Evolutionary conservation across 2,329 filamentous ascomycete species (phyloP), one percentile per base, ranked within the genome.

Genomic region (Oidium heveae): DNA sequence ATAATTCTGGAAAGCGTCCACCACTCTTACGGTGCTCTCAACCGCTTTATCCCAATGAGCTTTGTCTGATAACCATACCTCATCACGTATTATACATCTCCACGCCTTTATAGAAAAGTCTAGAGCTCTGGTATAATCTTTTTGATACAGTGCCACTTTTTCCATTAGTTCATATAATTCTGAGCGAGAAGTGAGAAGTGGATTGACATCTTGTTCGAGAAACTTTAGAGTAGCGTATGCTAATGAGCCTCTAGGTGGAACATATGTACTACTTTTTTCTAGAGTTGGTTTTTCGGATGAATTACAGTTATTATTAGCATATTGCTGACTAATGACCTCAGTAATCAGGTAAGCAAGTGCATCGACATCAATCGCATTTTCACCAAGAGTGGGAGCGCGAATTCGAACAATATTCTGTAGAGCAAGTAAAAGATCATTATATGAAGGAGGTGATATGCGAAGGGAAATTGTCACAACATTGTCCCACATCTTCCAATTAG

Each of bases 401-500:
- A 96, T 77, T 24, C 82, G 78, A 54, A 94, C 77, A 53, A 96
- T 74, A 57, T 82, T 78, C 43, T 75, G 76, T 56, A 91, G 74
- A 0, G 86, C 86, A 4, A 81, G 72, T 34, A 94, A 70, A 53
- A 94, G 77, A 58, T 95, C 86, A 0, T 72, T 66, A 63, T 86
- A 80, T 0, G 82, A 78, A 0, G 85, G 82, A 1, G 89, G 88
- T 0, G 73, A 74, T 32, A 91, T 75, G 1, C 86, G 84, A 0
- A 84, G 78, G 0, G 85, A 83, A 22, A 96, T 80, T 0, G 87
- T 91, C 56, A 98, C 76, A 16, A 96, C 82, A 62, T 98, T 98
- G 65, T 94, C 86, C 89, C 89, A 96, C 66, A 98, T 95, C 61
- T 86, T 80, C 75, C 83, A 85, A 68, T 89, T 89, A 61, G 87